phyloP scores from a whole-genome alignment of 768 basidiomycete genomes.

The Hydnomerulius pinastri region DNA sequence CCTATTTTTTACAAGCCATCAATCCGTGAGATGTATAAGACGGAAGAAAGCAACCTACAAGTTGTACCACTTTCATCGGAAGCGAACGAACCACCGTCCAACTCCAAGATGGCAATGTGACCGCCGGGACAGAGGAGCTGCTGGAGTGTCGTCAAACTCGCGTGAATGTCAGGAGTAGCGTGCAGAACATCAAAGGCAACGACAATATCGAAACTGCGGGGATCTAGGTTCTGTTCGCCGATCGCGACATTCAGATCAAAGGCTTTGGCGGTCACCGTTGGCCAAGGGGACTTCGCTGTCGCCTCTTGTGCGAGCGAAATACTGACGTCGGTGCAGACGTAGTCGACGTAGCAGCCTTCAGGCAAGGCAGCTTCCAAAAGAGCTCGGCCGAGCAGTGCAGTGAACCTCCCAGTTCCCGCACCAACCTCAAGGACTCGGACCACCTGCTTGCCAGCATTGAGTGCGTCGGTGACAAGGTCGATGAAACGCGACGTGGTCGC shows the following conservation, averaged over 20 bases:
- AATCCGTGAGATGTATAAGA: not conserved
- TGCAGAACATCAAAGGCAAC: slow-evolving; percentile 19
- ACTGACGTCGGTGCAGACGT: slow-evolving; percentile 14
- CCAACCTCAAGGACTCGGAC: slow-evolving; percentile 21
- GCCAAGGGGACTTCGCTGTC: slow-evolving; percentile 14
- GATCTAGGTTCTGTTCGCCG: slow-evolving; percentile 7
- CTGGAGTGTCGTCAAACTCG: not conserved
- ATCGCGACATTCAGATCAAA: slow-evolving; percentile 14
- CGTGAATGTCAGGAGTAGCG: not conserved
- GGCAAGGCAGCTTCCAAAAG: slow-evolving; percentile 14
- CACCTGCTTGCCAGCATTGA: slow-evolving; percentile 15
- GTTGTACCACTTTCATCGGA: not conserved
- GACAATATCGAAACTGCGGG: slow-evolving; percentile 11
- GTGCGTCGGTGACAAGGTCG: slow-evolving; percentile 3
- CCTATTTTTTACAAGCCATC: not conserved
- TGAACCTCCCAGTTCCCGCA: slow-evolving; percentile 17
- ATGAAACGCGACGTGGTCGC: slow-evolving; percentile 4
- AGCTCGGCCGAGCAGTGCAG: slow-evolving; percentile 14
- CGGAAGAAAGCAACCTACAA: not conserved
- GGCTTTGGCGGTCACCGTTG: slow-evolving; percentile 10
- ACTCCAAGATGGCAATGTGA: not conserved
- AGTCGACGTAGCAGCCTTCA: slow-evolving; percentile 14
- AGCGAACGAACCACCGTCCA: not conserved
- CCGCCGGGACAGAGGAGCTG: not conserved
- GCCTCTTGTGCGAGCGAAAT: slow-evolving; percentile 15